Evolutionary conservation across 306 rosid species (phyloP), one percentile per base, ranked within the genome.

Genomic region (Quercus robur): DNA sequence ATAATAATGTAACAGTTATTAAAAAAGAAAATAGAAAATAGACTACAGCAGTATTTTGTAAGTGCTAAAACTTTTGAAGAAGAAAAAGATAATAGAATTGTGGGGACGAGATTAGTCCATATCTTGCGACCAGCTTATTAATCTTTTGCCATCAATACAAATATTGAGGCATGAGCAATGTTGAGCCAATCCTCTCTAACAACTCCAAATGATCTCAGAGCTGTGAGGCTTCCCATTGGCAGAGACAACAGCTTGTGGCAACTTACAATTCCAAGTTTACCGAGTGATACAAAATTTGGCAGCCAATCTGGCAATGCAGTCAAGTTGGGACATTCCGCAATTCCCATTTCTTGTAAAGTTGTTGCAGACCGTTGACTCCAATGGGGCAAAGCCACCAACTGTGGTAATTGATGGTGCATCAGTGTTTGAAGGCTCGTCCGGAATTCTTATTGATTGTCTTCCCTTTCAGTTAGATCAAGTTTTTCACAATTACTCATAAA

Each of bases 221-320:
- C 46, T 41, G 46, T 41, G 46, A 41, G 46, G 46, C 12, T 71
- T 23, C 33, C 63, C n/a, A 70, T 51, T 18, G 76, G 81, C 41
- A 78, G 59, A 2, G 52, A 6, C 54, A 41, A 19, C 38, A 78
- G 8, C 28, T 71, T 5, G 11, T 76, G 82, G 12, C 82, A 71
- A 15, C 23, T 15, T 19, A 10, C 44, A 4, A 78, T 78, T 33
- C 41, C 62, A 2, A 71, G 20, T 44, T 38, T 55, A 20, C 58
- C 5, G 9, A 70, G 61, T 28, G 20, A 2, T 21, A 1, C 10
- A 18, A 44, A 17, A 6, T 19, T 70, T 78, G 61, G 76, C 23
- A 78, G 62, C 76, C 77, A 78, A 59, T 41, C 71, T 0, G 76
- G 77, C 19, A 70, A 71, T 71, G 8, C 62, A 41, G 46, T 41